A percentile compares a stretch with the other conserved stretches of the same genome.
Evolutionary conservation across 495 filamentous ascomycete genomes (phyloP).

Genomic region (Hypoxylon subgilvum): DNA sequence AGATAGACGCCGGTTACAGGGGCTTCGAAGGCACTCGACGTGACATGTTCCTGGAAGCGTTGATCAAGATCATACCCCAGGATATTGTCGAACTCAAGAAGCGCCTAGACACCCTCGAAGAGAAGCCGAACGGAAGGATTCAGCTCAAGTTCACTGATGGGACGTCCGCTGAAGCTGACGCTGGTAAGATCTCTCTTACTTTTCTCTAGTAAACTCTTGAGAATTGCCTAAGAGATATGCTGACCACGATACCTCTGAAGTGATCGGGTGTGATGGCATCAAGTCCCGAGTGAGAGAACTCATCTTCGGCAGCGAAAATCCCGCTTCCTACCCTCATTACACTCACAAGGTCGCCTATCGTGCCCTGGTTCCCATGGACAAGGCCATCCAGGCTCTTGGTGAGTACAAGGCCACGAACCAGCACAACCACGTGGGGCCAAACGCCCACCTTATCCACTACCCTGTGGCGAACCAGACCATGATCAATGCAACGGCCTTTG

Average conservation of each 20-base stretch:
- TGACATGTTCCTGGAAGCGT: constrained; percentile 57
- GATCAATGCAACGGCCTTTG: constrained; percentile 57
- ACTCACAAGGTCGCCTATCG: constrained; percentile 60
- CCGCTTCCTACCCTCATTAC: constrained; percentile 51
- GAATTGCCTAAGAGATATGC: background rate
- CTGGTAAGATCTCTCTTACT: constrained; percentile 19
- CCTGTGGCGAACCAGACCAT: constrained; percentile 54
- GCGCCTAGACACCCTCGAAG: constrained; percentile 36
- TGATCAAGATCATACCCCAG: constrained; percentile 54
- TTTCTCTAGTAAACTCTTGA: background rate
- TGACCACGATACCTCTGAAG: background rate
- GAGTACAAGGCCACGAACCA: constrained; percentile 54
- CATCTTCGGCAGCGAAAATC: constrained; percentile 48
- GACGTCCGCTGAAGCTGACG: constrained; percentile 46
- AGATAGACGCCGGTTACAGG: constrained; percentile 23
- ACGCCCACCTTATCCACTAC: constrained; percentile 55
- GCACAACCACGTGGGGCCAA: constrained; percentile 53
- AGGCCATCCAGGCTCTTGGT: constrained; percentile 55
- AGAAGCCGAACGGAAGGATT: constrained; percentile 18
- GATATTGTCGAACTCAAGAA: constrained; percentile 45
- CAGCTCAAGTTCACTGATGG: constrained; percentile 44
- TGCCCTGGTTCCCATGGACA: constrained; percentile 58
- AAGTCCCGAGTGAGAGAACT: constrained; percentile 43
- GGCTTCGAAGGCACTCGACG: constrained; percentile 51
- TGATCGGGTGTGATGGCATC: constrained; percentile 49